Percentiles rank a stretch among this genome's conserved stretches.
phyloP scores from a whole-genome alignment of 2,329 filamentous ascomycete genomes.

The Sporothrix euskadiensis region DNA sequence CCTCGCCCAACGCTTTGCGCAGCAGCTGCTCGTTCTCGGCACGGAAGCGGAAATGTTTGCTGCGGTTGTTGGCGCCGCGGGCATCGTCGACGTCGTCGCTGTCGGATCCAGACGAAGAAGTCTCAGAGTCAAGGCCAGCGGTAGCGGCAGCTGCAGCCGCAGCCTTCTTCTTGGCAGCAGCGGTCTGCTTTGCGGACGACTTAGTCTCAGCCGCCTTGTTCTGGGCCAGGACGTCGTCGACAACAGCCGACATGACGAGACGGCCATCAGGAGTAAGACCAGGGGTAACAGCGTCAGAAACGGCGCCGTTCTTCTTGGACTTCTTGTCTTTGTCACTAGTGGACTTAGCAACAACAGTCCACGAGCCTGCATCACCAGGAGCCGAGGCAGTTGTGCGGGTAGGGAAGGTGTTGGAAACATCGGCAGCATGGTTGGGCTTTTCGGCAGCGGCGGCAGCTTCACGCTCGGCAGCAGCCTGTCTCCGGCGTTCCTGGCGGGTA shows the following conservation, averaged over 20 bases:
- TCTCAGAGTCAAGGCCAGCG: conserved; percentile 44
- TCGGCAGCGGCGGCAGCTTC: neutral
- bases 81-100: conserved; percentile 25
- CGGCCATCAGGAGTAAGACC: conserved; percentile 20
- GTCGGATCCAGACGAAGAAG: conserved; percentile 29
- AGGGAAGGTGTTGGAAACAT: neutral
- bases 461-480: neutral
- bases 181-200: neutral
- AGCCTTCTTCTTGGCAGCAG: conserved; percentile 3
- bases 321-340: conserved; percentile 14
- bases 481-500: neutral
- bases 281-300: neutral
- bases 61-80: conserved; percentile 43
- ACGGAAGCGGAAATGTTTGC: conserved; percentile 51
- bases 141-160: conserved; percentile 35
- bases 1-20: conserved; percentile 74
- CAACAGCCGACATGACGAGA: conserved; percentile 19
- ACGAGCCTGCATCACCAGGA: conserved; percentile 25
- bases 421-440: neutral
- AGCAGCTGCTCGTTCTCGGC: conserved; percentile 68
- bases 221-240: conserved; percentile 20
- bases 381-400: neutral
- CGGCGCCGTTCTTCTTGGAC: conserved; percentile 3
- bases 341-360: conserved; percentile 24
- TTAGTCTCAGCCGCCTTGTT: conserved; percentile 15